phyloP scores from a whole-genome alignment of 768 basidiomycete species.

The Suillus fuscotomentosus region DNA sequence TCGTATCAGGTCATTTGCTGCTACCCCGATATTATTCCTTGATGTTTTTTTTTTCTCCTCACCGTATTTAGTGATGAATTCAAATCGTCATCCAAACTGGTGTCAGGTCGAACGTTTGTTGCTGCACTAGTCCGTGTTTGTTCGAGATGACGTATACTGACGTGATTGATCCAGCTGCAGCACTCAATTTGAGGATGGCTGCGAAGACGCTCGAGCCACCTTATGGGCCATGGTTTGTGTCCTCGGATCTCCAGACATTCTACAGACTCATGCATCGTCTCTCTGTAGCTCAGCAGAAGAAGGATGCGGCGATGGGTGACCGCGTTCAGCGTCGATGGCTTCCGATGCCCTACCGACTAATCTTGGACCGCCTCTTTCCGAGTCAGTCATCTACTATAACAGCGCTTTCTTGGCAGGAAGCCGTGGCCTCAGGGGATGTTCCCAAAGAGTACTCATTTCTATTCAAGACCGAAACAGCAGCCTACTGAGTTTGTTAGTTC shows the following conservation, averaged over 20 bases:
- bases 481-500: not conserved
- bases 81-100: slow-evolving; percentile 35
- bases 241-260: not conserved
- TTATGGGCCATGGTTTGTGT: slow-evolving; percentile 61
- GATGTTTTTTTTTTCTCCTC: slow-evolving; percentile 33
- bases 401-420: slow-evolving; percentile 8
- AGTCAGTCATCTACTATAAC: slow-evolving; percentile 12
- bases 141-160: not conserved
- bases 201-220: slow-evolving; percentile 71
- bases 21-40: slow-evolving; percentile 33
- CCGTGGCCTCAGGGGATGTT: not conserved
- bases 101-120: not conserved
- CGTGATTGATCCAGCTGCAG: slow-evolving; percentile 12
- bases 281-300: slow-evolving; percentile 64
- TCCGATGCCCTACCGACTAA: slow-evolving; percentile 34
- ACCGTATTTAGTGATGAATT: slow-evolving; percentile 47
- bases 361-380: slow-evolving; percentile 1
- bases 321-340: slow-evolving; percentile 28
- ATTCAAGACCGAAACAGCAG: not conserved
- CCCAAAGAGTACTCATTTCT: not conserved
- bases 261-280: slow-evolving; percentile 7
- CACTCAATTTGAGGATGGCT: slow-evolving; percentile 60
- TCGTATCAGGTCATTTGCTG: slow-evolving; percentile 30
- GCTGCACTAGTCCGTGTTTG: slow-evolving; percentile 7
- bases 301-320: slow-evolving; percentile 21